These are phyloP conservation scores for Pseudoneurospora amorphoporcata DNA, from an alignment of 495 filamentous ascomycete species.

Conservation along the genomic window DNA sequence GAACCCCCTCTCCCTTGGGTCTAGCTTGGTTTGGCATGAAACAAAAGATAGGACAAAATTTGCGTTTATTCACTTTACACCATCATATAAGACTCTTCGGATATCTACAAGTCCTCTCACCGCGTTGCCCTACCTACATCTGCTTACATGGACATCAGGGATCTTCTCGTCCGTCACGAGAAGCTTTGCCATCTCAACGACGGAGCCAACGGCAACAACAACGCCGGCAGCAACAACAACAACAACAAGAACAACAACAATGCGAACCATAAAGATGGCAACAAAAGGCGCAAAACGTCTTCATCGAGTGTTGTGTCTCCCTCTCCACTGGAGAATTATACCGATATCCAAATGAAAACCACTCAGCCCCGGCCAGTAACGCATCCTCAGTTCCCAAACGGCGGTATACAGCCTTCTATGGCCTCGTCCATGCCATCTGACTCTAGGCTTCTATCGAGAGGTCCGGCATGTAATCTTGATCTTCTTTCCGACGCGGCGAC, in stretches of 20 bases:
- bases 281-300: conserved; percentile 36
- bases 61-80: neutral
- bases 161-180: conserved; percentile 62
- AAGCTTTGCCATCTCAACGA: conserved; percentile 63
- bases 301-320: conserved; percentile 27
- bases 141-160: conserved; percentile 51
- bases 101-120: neutral
- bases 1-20: neutral
- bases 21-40: neutral
- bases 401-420: conserved; percentile 26
- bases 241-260: conserved; percentile 37
- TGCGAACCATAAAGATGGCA: conserved; percentile 33
- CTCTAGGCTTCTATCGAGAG: conserved; percentile 29
- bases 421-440: conserved; percentile 29
- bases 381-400: conserved; percentile 25
- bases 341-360: conserved; percentile 35
- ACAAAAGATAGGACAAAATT: neutral
- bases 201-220: conserved; percentile 10
- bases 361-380: conserved; percentile 19
- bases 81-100: neutral
- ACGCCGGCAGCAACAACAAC: conserved; percentile 33
- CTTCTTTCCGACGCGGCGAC: conserved; percentile 43
- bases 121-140: conserved; percentile 16
- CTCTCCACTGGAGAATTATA: conserved; percentile 27
- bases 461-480: conserved; percentile 42